Conservation (phyloP, 192 early-diverging fungal genomes). For the Coemansia aciculifera region DNA sequence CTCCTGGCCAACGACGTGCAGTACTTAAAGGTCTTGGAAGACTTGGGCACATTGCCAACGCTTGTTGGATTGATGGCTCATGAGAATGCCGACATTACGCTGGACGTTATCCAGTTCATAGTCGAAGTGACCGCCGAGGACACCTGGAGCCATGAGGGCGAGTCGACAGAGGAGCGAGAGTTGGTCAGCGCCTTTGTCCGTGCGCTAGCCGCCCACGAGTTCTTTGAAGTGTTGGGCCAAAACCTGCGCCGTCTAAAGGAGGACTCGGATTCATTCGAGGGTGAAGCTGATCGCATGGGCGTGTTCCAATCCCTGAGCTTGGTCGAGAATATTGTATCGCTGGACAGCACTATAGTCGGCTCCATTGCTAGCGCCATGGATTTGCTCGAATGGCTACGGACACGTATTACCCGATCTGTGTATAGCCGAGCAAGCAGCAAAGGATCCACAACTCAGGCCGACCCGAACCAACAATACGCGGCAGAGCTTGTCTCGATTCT, state of each 20-base stretch:
- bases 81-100: conserved; percentile 92
- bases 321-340: conserved; percentile 82
- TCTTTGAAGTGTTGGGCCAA: conserved; percentile 75
- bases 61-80: conserved; percentile 81
- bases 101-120: conserved; percentile 81
- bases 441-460: conserved; percentile 23
- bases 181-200: conserved; percentile 69
- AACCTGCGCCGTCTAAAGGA: conserved; percentile 81
- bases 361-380: conserved; percentile 62
- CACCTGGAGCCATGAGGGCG: conserved; percentile 62
- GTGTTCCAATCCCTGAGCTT: conserved; percentile 83
- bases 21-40: conserved; percentile 66
- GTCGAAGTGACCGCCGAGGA: conserved; percentile 94
- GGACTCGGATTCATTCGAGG: conserved; percentile 39
- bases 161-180: conserved; percentile 56
- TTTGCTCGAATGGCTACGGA: conserved; percentile 75
- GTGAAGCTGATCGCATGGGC: conserved; percentile 78
- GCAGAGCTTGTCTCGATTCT: conserved; percentile 86
- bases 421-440: conserved; percentile 13
- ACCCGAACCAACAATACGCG: conserved; percentile 85
- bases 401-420: conserved; percentile 55
- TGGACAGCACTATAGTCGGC: conserved; percentile 69
- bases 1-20: conserved; percentile 79
- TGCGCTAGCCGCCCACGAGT: conserved; percentile 66
- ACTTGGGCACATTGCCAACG: conserved; percentile 63